phyloP scores from a whole-genome alignment of 257 asterid species.

The Penstemon eatonii region DNA sequence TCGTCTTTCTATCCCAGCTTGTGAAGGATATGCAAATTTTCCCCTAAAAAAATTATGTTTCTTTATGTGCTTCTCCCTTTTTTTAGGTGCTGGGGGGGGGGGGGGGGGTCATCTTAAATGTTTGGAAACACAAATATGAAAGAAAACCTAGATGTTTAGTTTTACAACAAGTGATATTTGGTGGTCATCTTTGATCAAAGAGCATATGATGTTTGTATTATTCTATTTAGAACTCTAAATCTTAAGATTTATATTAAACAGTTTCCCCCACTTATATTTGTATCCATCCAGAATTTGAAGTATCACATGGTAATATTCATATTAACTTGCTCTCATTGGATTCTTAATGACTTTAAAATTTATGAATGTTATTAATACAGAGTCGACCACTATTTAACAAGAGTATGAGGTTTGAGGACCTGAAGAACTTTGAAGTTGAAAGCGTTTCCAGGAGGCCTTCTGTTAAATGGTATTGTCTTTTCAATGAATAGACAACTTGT shows the following conservation, averaged over 20 bases:
- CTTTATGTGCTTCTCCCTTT: neutral
- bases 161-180: neutral
- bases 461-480: slow-evolving; percentile 43
- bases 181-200: slow-evolving; percentile 10
- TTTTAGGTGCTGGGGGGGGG: neutral
- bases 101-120: neutral
- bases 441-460: slow-evolving; percentile 53
- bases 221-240: neutral
- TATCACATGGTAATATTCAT: neutral
- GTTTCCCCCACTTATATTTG: neutral
- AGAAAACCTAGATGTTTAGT: neutral
- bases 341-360: slow-evolving; percentile 22
- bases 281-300: neutral
- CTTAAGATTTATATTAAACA: neutral
- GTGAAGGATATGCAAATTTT: neutral
- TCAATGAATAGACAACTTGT: neutral
- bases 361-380: slow-evolving; percentile 45
- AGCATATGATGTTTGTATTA: neutral
- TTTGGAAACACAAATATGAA: neutral
- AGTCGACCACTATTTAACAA: slow-evolving; percentile 92
- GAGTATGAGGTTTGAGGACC: slow-evolving; percentile 72
- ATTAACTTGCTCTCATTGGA: neutral
- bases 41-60: neutral
- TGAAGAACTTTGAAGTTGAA: slow-evolving; percentile 58
- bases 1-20: neutral